Evolutionary conservation across 1,284 basidiomycete genomes (phyloP).

Genomic region (Cutaneotrichosporon mucoides): DNA sequence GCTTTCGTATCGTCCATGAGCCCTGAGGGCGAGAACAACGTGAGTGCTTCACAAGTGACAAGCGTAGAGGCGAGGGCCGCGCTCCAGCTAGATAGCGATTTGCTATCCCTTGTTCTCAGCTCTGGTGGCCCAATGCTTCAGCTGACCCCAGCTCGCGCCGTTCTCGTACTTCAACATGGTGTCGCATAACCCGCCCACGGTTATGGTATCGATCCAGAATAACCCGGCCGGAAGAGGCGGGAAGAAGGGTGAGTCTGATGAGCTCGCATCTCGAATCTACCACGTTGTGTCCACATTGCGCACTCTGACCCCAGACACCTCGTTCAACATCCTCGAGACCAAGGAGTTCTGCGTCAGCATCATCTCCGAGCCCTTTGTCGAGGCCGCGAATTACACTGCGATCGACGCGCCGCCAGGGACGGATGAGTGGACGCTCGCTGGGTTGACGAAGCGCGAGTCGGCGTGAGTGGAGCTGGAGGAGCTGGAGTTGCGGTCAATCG

Average conservation of each 20-base stretch:
- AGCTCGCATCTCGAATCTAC: too few species aligned
- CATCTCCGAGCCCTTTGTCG: slow-evolving; percentile 68
- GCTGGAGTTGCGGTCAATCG: neutral
- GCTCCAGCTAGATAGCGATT: too few species aligned
- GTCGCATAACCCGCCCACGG: slow-evolving; percentile 61
- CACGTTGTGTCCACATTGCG: too few species aligned
- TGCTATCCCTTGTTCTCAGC: too few species aligned
- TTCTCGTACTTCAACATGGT: slow-evolving; percentile 50
- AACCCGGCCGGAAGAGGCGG: neutral
- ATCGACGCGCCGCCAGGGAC: slow-evolving; percentile 63
- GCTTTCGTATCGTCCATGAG: slow-evolving; percentile 67
- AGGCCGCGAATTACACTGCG: slow-evolving; percentile 66
- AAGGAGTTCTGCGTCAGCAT: slow-evolving; percentile 72
- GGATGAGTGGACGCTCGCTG: slow-evolving; percentile 69
- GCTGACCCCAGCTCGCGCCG: slow-evolving; percentile 32
- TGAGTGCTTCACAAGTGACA: too few species aligned
- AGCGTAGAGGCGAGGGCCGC: too few species aligned
- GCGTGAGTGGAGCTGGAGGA: slow-evolving; percentile 52
- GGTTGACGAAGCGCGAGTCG: slow-evolving; percentile 59
- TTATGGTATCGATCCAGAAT: slow-evolving; percentile 59
- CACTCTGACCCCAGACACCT: slow-evolving; percentile 55
- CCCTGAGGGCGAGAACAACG: slow-evolving; percentile 58
- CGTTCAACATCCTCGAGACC: slow-evolving; percentile 62
- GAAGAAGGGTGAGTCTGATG: too few species aligned
- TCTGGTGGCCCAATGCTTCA: too few species aligned